Percentiles rank a stretch among this genome's conserved stretches.
These are phyloP conservation scores for Arthroderma sp. DNA, from an alignment of 2,329 filamentous ascomycete genomes.

Conservation along the genomic window DNA sequence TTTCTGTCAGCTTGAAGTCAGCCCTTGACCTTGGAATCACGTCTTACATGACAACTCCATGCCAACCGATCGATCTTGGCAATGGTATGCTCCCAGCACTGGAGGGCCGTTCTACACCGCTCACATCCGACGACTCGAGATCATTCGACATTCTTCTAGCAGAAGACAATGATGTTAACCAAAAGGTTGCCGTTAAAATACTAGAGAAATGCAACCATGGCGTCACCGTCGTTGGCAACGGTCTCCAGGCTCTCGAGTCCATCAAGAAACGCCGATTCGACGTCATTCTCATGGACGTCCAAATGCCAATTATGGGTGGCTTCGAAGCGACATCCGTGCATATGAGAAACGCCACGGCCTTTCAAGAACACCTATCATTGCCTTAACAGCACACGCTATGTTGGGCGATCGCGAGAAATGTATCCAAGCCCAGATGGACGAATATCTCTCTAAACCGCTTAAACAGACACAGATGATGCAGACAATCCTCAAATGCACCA, in stretches of 20 bases:
- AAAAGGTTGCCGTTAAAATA: slow-evolving; percentile 90
- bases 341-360: slow-evolving; percentile 74
- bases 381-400: slow-evolving; percentile 95
- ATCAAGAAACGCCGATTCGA: slow-evolving; percentile 88
- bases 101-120: slow-evolving; percentile 82
- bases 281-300: slow-evolving; percentile 96
- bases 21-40: slow-evolving; percentile 91
- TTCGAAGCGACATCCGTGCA: slow-evolving; percentile 97
- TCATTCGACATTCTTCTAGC: slow-evolving; percentile 92
- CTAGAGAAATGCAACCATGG: slow-evolving; percentile 78
- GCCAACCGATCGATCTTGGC: slow-evolving; percentile 81
- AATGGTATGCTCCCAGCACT: slow-evolving; percentile 94
- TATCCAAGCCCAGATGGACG: slow-evolving; percentile 97
- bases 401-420: slow-evolving; percentile 96
- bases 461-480: slow-evolving; percentile 97
- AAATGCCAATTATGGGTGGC: slow-evolving; percentile 99
- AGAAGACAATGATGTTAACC: slow-evolving; percentile 96
- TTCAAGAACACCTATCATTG: slow-evolving; percentile 85
- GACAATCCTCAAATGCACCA: slow-evolving; percentile 92
- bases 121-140: slow-evolving; percentile 83
- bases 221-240: slow-evolving; percentile 76
- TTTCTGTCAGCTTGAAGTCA: slow-evolving; percentile 85
- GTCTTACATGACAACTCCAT: slow-evolving; percentile 98
- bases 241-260: slow-evolving; percentile 82
- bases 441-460: slow-evolving; percentile 91